Evolutionary conservation across 164 flowering plant genomes (phyloP).

Genomic region (Berberis thunbergii): DNA sequence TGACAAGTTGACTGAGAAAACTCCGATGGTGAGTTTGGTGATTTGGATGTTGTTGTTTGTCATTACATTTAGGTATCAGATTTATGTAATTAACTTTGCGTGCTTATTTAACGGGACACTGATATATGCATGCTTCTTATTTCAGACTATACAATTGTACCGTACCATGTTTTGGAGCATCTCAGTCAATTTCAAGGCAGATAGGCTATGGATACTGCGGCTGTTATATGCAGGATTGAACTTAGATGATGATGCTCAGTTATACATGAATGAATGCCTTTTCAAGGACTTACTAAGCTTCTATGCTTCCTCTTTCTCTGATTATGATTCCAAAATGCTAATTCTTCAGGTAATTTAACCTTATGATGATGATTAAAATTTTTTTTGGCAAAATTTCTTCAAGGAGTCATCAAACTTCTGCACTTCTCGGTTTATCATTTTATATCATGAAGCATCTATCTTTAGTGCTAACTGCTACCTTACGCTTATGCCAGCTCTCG

Average conservation of each 20-base stretch:
- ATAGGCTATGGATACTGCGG: conserved; percentile 83
- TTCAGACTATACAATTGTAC: conserved; percentile 68
- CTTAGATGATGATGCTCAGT: conserved; percentile 61
- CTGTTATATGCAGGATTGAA: conserved; percentile 52
- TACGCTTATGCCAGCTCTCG: no score
- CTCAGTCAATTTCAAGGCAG: conserved; percentile 56
- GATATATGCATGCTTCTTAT: conserved; percentile 11
- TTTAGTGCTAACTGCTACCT: no score
- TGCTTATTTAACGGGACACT: conserved; percentile 1
- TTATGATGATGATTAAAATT: not conserved
- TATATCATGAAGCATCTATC: no score
- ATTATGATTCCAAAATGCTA: conserved; percentile 53
- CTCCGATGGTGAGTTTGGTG: not conserved
- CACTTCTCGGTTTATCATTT: not conserved
- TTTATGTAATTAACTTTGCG: not conserved
- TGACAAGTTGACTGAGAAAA: conserved; percentile 34
- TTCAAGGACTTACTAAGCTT: conserved; percentile 54
- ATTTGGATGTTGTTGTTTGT: not conserved
- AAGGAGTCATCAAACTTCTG: not conserved
- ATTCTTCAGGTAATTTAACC: conserved; percentile 63
- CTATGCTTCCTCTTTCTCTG: conserved; percentile 62
- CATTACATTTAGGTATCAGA: not conserved
- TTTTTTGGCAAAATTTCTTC: not conserved
- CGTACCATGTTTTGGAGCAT: conserved; percentile 47
- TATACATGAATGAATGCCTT: conserved; percentile 41